Evolutionary conservation across 768 basidiomycete species (phyloP).

Genomic region (Kwoniella sp.): DNA sequence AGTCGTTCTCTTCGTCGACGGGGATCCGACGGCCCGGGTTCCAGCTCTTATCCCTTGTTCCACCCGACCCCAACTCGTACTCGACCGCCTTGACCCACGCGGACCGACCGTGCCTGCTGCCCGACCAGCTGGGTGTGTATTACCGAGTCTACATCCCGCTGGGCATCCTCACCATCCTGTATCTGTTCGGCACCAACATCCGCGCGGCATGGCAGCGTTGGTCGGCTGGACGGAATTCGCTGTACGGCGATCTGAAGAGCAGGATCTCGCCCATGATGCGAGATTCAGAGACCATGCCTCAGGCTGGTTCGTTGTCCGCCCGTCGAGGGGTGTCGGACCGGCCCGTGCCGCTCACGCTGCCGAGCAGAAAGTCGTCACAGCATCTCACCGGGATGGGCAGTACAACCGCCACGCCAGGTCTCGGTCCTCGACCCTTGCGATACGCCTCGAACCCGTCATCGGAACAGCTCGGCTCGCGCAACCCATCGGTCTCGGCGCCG

Average conservation of each 20-base stretch:
- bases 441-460: conserved; percentile 11
- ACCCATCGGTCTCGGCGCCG: conserved; percentile 27
- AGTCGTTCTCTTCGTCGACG: conserved; percentile 85
- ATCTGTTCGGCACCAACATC: conserved; percentile 46
- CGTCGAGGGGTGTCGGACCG: conserved; percentile 21
- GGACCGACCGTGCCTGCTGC: conserved; percentile 70
- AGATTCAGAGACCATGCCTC: conserved; percentile 9
- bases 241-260: conserved; percentile 14
- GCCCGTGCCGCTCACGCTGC: conserved; percentile 34
- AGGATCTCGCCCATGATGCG: conserved; percentile 13
- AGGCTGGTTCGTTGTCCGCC: background rate
- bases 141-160: conserved; percentile 65
- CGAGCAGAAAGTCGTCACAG: conserved; percentile 27
- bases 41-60: conserved; percentile 74
- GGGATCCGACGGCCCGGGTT: conserved; percentile 80
- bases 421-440: background rate
- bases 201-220: conserved; percentile 29
- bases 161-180: conserved; percentile 57
- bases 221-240: conserved; percentile 7
- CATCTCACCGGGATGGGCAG: conserved; percentile 19
- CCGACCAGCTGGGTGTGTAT: conserved; percentile 78
- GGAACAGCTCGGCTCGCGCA: background rate
- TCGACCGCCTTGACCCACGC: conserved; percentile 53
- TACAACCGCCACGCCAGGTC: conserved; percentile 8
- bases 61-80: conserved; percentile 49